Base-by-base conservation (phyloP, 192 early-diverging fungal genomes). In the Mortierella antarctica region DNA sequence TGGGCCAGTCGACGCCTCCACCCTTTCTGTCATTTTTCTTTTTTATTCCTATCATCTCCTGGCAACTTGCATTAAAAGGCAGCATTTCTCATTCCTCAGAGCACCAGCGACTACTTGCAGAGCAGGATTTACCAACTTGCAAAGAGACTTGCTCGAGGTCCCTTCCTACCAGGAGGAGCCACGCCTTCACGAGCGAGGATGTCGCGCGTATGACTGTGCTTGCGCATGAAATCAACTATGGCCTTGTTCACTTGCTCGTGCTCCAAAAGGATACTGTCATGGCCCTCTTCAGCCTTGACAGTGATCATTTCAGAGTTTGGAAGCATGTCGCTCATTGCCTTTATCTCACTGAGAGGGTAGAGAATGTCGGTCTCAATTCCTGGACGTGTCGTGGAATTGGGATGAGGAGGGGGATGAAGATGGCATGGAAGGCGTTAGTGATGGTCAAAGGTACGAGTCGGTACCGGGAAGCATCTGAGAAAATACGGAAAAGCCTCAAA, bases 191-290 rank as follows among this genome's bases (percentile, higher is more conserved):
- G 61, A 50, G 39, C 18, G 15, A 65, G 8, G 51, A 73, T 46
- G 1, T 87, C 50, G 90, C 88, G 17, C 92, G 93, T 70, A 91
- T 63, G 71, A 12, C 58, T 85, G 57, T 90, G 83, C 40, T 84
- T 84, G 17, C 87, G 81, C 56, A 96, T 91, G 82, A 98, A 98
- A 11, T 83, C 79, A 20, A 89, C 73, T 70, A 99, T 88, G 39
- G 93, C 88, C 40, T 84, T 69, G 64, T 96, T 92, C 65, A 99
- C 94, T 83, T 97, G 94, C 57, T 93, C 90, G 83, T 97, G 96
- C 85, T 99, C 97, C 7, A 99, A 88, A 77, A 99, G 75, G 64
- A 99, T 96, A 5, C 96, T 97, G 75, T 99, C 98, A 73, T 99
- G 97, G 45, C 97, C 97, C 66, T 99, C 96, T 0, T 90, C 86